Evolutionary conservation across 2,329 filamentous ascomycete species (phyloP), one percentile per base, ranked within the genome.

Genomic region (Pseudogymnoascus sp.): DNA sequence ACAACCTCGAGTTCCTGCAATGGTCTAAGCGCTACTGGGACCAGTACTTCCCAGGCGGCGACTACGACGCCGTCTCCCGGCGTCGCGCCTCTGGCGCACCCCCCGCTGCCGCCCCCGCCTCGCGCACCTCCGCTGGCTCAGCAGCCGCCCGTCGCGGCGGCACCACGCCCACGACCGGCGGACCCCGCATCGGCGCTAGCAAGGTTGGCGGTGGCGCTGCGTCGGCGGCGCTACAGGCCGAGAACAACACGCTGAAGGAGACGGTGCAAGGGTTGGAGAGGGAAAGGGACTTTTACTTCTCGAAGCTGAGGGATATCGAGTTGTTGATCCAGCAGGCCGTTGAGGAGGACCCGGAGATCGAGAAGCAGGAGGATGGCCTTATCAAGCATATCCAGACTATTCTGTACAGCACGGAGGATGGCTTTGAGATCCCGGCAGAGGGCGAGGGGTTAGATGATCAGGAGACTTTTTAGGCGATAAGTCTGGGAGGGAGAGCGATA

Each of bases 211-310:
- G 77, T 61, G 82, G 83, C 49, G 83, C 86, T 6, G 87, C 83
- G 33, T 84, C 81, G 29, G 85, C 89, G 10, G 91, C 87, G 3
- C 78, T 99, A 69, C 85, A 90, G 74, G 83, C 89, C 72, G 94
- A 97, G 81, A 94, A 96, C 73, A 83, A 83, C 43, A 90, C 89
- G 29, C 82, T 97, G 69, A 96, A 96, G 82, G 93, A 97, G 79
- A 96, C 91, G 0, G 93, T 99, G n/a, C 82, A 85, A 11, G 94
- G 94, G 1, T 81, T 99, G 43, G 94, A 99, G 81, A 88, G 94
- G 70, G 94, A 99, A 80, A 85, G 94, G 59, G 94, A 99, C 75
- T 99, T 99, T 75, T 99, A 99, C 81, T 99, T 99, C 78, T 95
- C 91, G 83, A 99, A 99, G 81, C 83, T 99, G 67, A 85, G 94